Base-by-base conservation (phyloP, 176 grass and related monocot genomes). In the Tillandsia leiboldiana region DNA sequence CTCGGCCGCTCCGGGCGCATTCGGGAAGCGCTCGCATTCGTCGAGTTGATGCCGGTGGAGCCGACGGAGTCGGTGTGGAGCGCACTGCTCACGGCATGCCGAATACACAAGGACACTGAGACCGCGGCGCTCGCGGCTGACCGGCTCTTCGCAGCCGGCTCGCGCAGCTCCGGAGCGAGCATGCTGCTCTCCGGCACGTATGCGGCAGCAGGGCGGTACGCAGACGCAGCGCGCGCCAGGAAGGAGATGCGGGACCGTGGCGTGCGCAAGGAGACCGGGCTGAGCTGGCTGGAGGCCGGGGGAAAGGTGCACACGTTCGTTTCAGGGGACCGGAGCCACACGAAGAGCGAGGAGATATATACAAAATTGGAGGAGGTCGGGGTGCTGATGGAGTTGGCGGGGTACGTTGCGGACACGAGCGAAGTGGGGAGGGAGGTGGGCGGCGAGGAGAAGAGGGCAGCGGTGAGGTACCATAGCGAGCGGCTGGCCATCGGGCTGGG, bases 241-340 rank as follows among this genome's bases (percentile, higher is more conserved):
- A 92, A 92, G 79, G 86, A 86, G 26, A 97, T 97, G 94, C 86
- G 94, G 22, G 94, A 97, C 70, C 83, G 80, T 7, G 94, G 94
- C 49, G 64, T 97, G 69, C 80, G 51, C 59, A 97, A 97, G 78
- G 94, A 97, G 59, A 87, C 84, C 11, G 89, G 93, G 20, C 81
- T 97, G 69, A 90, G 94, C 69, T 97, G 94, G 94, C 72, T 92
- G 33, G 94, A 97, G 78, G 73, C 84, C 50, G 72, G 81, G 63
- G 94, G 89, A 22, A 61, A 78, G 78, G 82, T 97, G 56, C 89
- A 97, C 81, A 87, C 89, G 50, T 97, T 97, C 57, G 89, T 77
- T 1, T 97, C 94, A 0, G 79, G 87, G 49, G 91, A 91, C 71
- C 83, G 83, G 72, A 77, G 72, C n/a, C 89, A 97, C 72, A 62